These are phyloP conservation scores for Paxillus involutus DNA, from an alignment of 768 basidiomycete genomes.

Conservation along the genomic window DNA sequence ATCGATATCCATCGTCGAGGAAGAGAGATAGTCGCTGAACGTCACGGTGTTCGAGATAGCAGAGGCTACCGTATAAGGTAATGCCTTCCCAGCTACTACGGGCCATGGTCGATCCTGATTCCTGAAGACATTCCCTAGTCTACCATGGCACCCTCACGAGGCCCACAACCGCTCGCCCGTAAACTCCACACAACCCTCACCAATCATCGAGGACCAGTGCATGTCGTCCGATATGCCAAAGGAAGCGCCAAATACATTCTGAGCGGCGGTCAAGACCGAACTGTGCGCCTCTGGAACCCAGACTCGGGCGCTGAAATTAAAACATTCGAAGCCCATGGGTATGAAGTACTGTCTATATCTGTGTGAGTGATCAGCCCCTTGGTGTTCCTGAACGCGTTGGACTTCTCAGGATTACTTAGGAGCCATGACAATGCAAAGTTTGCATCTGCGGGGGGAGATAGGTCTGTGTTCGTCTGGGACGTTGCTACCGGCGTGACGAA, in stretches of 20 bases:
- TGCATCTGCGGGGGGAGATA: slow-evolving; percentile 91
- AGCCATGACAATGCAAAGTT: slow-evolving; percentile 94
- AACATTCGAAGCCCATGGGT: slow-evolving; percentile 86
- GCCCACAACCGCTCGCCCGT: slow-evolving; percentile 53
- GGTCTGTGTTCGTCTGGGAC: slow-evolving; percentile 94
- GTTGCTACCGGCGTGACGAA: slow-evolving; percentile 85
- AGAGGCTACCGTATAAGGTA: not conserved
- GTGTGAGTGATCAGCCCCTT: slow-evolving; percentile 56
- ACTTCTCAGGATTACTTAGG: slow-evolving; percentile 36
- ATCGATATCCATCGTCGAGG: no score
- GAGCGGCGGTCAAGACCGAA: slow-evolving; percentile 91
- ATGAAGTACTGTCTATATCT: slow-evolving; percentile 89
- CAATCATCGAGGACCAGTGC: slow-evolving; percentile 80
- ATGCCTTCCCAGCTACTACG: no score
- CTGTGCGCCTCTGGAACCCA: slow-evolving; percentile 91
- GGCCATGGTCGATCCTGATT: no score
- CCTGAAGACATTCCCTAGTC: no score
- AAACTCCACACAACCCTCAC: slow-evolving; percentile 61
- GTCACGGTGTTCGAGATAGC: no score
- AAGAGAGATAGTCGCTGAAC: not conserved
- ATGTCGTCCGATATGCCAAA: slow-evolving; percentile 90
- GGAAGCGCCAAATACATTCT: slow-evolving; percentile 86
- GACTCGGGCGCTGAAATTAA: slow-evolving; percentile 87
- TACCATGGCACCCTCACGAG: slow-evolving; percentile 54
- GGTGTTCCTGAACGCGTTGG: not conserved